These are phyloP conservation scores for Eimeria maxima DNA, from an alignment of 169 alveolate genomes.

Conservation along the genomic window DNA sequence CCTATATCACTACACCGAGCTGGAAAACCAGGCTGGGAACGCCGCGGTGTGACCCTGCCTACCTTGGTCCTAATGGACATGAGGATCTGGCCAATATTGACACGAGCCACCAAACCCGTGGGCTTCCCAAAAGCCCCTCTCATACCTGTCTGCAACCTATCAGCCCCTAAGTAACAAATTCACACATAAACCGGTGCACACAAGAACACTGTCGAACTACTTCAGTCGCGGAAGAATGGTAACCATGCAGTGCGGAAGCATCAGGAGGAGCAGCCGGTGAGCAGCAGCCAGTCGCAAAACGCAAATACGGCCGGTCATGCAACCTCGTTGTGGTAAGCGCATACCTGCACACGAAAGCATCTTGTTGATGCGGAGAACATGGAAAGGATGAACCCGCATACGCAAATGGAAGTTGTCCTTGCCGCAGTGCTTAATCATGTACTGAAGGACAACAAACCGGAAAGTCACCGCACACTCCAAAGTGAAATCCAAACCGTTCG, in stretches of 20 bases:
- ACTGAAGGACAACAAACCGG: constrained; percentile 83
- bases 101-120: constrained; percentile 98
- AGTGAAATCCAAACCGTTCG: neutral
- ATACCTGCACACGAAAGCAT: constrained; percentile 99
- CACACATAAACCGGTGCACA: neutral
- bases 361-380: constrained; percentile 99
- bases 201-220: neutral
- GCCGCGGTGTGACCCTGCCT: constrained; percentile 37
- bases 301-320: neutral
- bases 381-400: constrained; percentile 99
- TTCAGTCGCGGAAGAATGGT: neutral
- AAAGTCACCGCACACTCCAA: neutral
- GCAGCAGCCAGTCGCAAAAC: neutral
- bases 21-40: too few relatives aligned
- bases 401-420: constrained; percentile 99
- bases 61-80: constrained; percentile 97
- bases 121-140: constrained; percentile 99
- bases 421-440: constrained; percentile 98
- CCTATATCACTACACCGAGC: too few relatives aligned
- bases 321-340: neutral
- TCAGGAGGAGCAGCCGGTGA: neutral
- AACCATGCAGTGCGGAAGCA: neutral
- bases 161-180: constrained; percentile 72
- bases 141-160: constrained; percentile 94
- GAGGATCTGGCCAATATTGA: constrained; percentile 97